These are phyloP conservation scores for Mastigamoeba balamuthi DNA, from an alignment of 78 protist species.

Conservation along the genomic window DNA sequence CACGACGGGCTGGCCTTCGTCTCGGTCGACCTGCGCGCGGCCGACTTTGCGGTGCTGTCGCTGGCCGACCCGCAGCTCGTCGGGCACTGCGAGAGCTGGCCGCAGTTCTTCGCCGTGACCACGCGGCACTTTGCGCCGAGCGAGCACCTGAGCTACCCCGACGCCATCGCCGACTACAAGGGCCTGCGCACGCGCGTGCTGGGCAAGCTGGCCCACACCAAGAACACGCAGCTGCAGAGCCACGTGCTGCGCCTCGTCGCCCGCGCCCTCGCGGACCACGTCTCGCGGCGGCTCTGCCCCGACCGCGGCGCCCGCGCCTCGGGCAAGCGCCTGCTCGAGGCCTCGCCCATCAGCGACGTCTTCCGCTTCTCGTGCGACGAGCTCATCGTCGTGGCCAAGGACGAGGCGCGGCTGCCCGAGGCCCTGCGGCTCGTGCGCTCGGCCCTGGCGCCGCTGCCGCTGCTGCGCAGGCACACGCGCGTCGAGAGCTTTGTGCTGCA, in stretches of 20 bases:
- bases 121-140: neutral
- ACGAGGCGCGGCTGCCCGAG: too few relatives aligned
- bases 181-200: neutral
- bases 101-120: neutral
- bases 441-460: too few relatives aligned
- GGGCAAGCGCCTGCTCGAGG: too few relatives aligned
- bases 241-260: neutral
- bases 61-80: neutral
- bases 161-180: neutral
- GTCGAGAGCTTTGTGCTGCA: too few relatives aligned
- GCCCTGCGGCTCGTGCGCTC: too few relatives aligned
- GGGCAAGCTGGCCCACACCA: neutral
- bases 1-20: neutral
- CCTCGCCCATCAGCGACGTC: neutral
- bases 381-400: neutral
- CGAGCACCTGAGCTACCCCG: neutral
- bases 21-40: neutral
- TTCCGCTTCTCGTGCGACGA: neutral
- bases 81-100: neutral
- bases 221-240: neutral
- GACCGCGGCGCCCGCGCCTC: neutral
- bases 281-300: neutral
- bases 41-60: neutral
- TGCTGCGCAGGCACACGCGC: too few relatives aligned
- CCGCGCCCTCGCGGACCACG: neutral